Evolutionary conservation across 2,329 filamentous ascomycete species (phyloP).

Genomic region (Exophiala sp.): DNA sequence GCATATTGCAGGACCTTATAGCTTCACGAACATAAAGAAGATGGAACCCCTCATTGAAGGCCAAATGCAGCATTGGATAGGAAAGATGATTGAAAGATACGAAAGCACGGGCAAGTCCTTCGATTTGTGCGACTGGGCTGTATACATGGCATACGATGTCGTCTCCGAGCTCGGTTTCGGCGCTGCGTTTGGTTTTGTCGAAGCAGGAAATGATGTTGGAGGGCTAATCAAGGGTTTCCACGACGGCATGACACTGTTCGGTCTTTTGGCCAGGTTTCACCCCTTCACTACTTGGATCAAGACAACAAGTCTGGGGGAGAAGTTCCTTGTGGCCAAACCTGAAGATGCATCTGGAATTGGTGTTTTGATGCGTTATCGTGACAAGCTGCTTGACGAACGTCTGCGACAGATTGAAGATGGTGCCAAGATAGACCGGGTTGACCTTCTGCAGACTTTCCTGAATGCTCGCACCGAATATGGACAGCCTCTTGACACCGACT

Average conservation of each 20-base stretch:
- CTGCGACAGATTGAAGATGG: conserved; percentile 47
- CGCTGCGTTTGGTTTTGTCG: conserved; percentile 55
- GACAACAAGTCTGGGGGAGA: conserved; percentile 48
- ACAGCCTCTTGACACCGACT: conserved; percentile 47
- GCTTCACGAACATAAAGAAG: conserved; percentile 55
- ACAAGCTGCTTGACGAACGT: conserved; percentile 50
- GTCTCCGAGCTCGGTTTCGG: conserved; percentile 57
- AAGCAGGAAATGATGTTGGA: conserved; percentile 50
- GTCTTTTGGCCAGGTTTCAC: conserved; percentile 51
- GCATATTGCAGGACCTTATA: conserved; percentile 51
- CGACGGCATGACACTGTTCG: conserved; percentile 51
- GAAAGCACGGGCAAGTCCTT: conserved; percentile 44
- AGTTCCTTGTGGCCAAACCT: conserved; percentile 53
- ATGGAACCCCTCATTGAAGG: conserved; percentile 57
- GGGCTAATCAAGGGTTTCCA: conserved; percentile 56
- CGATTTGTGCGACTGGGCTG: conserved; percentile 56
- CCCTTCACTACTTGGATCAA: conserved; percentile 57
- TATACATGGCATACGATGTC: conserved; percentile 57
- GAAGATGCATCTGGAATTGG: conserved; percentile 55
- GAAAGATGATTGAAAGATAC: conserved; percentile 47
- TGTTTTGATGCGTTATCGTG: conserved; percentile 56
- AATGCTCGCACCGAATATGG: conserved; percentile 46
- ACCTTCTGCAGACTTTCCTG: conserved; percentile 52
- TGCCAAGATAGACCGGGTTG: conserved; percentile 44
- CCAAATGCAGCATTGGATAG: conserved; percentile 51